Conservation (phyloP, 768 basidiomycete species). For the Holtermannia corniformis region DNA sequence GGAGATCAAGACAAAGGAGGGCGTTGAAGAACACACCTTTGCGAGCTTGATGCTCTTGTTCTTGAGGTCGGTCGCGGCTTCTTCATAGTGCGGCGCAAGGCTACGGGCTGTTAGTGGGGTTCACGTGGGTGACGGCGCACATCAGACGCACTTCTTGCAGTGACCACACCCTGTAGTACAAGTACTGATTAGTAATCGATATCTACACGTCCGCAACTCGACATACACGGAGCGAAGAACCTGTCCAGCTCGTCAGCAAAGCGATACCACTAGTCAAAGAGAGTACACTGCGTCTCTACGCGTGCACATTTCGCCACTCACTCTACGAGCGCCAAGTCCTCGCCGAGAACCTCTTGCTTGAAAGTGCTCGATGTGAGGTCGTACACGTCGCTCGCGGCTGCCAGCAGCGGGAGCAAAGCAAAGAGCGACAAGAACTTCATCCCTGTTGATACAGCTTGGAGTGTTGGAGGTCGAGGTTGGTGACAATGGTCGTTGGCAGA, state of each 20-base stretch:
- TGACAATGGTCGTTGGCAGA: no score
- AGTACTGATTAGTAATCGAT: background rate
- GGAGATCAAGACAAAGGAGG: background rate
- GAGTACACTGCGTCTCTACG: background rate
- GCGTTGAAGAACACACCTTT: conserved; percentile 45
- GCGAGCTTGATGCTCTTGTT: conserved; percentile 80
- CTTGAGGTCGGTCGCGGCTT: conserved; percentile 84
- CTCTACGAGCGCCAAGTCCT: conserved; percentile 77
- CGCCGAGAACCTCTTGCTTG: conserved; percentile 54
- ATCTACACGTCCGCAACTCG: background rate
- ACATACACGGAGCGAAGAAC: conserved; percentile 37
- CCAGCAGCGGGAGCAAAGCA: conserved; percentile 50
- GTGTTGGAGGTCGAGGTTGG: no score
- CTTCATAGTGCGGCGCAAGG: conserved; percentile 82
- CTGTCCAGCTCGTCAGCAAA: conserved; percentile 2
- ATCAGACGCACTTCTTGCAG: conserved; percentile 58
- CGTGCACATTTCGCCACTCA: conserved; percentile 51
- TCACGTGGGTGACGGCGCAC: background rate
- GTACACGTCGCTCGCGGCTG: conserved; percentile 63
- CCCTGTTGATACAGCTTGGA: background rate
- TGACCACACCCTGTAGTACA: conserved; percentile 68
- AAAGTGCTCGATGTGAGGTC: conserved; percentile 64
- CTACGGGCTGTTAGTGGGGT: no score
- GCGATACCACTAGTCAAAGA: background rate
- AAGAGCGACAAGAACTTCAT: conserved; percentile 46